These are phyloP conservation scores for Hyaloscypha finlandica DNA, from an alignment of 495 filamentous ascomycete species.

Conservation along the genomic window DNA sequence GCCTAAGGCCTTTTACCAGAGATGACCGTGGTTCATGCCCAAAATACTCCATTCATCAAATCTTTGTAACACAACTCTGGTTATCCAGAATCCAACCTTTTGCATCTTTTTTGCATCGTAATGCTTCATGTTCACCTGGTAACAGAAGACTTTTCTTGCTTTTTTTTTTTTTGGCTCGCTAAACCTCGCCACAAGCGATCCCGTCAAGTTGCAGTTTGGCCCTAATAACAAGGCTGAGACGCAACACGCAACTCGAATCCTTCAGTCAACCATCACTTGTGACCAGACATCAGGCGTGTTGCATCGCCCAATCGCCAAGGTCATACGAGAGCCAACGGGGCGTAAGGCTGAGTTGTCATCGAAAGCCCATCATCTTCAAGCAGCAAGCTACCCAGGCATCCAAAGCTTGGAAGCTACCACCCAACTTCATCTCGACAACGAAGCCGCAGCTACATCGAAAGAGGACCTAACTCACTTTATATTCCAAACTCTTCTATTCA, in stretches of 20 bases:
- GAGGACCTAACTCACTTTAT: not conserved
- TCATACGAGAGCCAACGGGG: not conserved
- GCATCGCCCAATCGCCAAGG: not conserved
- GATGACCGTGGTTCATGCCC: conserved; percentile 40
- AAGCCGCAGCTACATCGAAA: not conserved
- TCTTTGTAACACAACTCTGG: conserved; percentile 40
- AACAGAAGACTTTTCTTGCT: not conserved
- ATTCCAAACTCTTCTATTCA: not conserved
- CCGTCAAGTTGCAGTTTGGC: not conserved
- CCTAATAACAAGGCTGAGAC: not conserved
- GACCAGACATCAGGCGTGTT: not conserved
- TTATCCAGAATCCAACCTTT: conserved; percentile 26
- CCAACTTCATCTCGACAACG: not conserved
- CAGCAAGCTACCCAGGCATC: not conserved
- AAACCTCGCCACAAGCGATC: not conserved
- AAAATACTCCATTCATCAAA: conserved; percentile 37
- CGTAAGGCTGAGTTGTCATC: not conserved
- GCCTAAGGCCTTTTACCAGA: conserved; percentile 41
- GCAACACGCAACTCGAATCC: not conserved
- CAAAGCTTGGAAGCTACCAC: not conserved
- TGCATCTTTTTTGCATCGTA: conserved; percentile 14
- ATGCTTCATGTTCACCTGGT: not conserved
- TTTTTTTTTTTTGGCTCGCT: conserved; percentile 6
- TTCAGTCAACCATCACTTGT: not conserved
- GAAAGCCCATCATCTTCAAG: not conserved